Evolutionary conservation across 1,284 basidiomycete species (phyloP).

Genomic region (Anthracocystis setariae): DNA sequence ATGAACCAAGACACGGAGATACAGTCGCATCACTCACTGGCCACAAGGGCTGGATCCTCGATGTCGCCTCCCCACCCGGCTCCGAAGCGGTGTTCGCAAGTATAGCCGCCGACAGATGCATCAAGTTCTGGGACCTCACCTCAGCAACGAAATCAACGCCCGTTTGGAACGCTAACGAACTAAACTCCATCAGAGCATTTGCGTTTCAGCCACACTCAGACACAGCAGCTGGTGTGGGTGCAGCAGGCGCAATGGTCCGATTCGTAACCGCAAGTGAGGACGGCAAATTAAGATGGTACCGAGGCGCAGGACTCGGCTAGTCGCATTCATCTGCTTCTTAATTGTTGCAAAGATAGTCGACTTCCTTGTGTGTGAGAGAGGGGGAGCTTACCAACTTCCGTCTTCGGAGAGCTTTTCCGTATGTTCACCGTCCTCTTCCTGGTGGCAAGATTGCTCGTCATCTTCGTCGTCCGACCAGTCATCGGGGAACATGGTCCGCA

Average conservation of each 20-base stretch:
- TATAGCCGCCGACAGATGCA: constrained; percentile 31
- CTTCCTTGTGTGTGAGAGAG: not conserved
- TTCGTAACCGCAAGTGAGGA: constrained; percentile 47
- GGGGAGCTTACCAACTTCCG: constrained; percentile 20
- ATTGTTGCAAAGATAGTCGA: not conserved
- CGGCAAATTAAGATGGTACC: constrained; percentile 36
- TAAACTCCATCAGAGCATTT: constrained; percentile 12
- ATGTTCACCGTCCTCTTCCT: not conserved
- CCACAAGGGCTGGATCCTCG: constrained; percentile 42
- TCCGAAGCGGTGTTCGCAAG: constrained; percentile 26
- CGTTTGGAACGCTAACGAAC: constrained; percentile 40
- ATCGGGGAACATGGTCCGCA: constrained; percentile 35
- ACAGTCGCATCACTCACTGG: constrained; percentile 26
- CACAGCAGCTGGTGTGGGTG: not conserved
- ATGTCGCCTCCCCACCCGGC: not conserved
- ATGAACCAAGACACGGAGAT: constrained; percentile 9
- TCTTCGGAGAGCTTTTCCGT: constrained; percentile 19
- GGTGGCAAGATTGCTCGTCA: constrained; percentile 1
- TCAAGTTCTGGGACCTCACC: constrained; percentile 48
- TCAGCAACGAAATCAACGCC: constrained; percentile 24
- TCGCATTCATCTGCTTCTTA: not conserved
- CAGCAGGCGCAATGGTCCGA: constrained; percentile 14
- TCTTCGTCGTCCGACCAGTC: constrained; percentile 31
- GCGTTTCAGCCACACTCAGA: constrained; percentile 18
- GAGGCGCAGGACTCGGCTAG: constrained; percentile 41